Evolutionary conservation across 352 stramenopile species (phyloP).

Genomic region (Phytophthora boehmeriae): DNA sequence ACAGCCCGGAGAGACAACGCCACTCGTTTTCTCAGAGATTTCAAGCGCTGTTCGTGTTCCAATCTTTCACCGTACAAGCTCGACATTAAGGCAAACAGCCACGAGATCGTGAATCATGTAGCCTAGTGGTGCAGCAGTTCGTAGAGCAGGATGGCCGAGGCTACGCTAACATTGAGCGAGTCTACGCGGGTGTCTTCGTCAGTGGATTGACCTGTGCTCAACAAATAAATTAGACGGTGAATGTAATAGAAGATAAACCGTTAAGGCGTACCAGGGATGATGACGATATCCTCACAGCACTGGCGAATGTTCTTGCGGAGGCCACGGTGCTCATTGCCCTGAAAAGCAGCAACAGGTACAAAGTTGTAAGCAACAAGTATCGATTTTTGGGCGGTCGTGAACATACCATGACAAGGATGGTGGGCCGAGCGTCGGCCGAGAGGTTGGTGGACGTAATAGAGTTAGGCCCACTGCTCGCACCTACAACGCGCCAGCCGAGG

Average conservation of each 20-base stretch:
- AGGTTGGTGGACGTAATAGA: conserved; percentile 70
- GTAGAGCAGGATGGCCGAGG: conserved; percentile 78
- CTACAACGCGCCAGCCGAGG: conserved; percentile 74
- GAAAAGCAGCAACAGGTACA: not conserved
- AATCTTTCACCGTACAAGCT: conserved; percentile 57
- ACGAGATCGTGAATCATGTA: conserved; percentile 8
- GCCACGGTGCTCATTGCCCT: conserved; percentile 83
- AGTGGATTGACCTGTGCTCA: conserved; percentile 40
- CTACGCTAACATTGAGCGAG: conserved; percentile 85
- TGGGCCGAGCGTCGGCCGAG: conserved; percentile 45
- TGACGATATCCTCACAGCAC: conserved; percentile 76
- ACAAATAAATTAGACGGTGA: conserved; percentile 7
- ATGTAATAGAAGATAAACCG: conserved; percentile 5
- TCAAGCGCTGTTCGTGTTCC: conserved; percentile 32
- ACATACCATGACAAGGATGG: conserved; percentile 83
- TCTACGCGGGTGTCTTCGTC: conserved; percentile 74
- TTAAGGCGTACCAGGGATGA: conserved; percentile 54
- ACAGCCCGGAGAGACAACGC: conserved; percentile 8
- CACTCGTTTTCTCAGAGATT: conserved; percentile 43
- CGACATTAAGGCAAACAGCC: conserved; percentile 28
- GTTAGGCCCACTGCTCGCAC: conserved; percentile 74
- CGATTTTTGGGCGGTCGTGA: not conserved
- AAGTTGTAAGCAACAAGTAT: conserved; percentile 1
- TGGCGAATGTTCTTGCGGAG: conserved; percentile 75
- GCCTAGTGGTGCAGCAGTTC: conserved; percentile 72